Percentiles rank a stretch among this genome's conserved stretches.
Conservation (phyloP, 305 asterid species). For the Solanum hybrid region DNA sequence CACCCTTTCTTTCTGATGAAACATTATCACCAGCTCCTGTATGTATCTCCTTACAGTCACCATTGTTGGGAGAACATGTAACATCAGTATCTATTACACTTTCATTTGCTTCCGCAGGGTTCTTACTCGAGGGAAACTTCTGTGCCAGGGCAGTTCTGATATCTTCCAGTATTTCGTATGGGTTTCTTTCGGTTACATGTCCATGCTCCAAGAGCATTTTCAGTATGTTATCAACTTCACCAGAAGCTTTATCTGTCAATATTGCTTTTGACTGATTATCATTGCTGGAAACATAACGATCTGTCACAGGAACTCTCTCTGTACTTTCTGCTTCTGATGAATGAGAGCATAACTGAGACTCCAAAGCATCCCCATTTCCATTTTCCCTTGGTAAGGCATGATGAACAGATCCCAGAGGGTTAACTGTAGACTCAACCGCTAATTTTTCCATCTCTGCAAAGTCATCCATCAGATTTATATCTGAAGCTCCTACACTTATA, state of each 20-base stretch:
- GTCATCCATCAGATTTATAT: constrained; percentile 82
- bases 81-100: constrained; percentile 10
- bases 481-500: constrained; percentile 44
- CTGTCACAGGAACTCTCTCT: constrained; percentile 15
- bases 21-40: constrained; percentile 16
- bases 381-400: constrained; percentile 27
- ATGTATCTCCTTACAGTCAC: constrained; percentile 14
- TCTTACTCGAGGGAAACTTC: neutral
- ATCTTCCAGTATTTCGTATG: constrained; percentile 36
- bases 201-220: constrained; percentile 34
- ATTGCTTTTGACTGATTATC: constrained; percentile 9
- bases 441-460: constrained; percentile 88
- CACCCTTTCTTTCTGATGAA: constrained; percentile 19
- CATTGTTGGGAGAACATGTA: constrained; percentile 12
- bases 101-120: constrained; percentile 4
- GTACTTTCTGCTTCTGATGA: constrained; percentile 6
- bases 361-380: constrained; percentile 15
- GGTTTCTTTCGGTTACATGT: constrained; percentile 25
- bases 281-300: constrained; percentile 16
- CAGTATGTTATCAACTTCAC: constrained; percentile 25
- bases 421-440: constrained; percentile 39
- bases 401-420: constrained; percentile 24
- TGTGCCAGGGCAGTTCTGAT: constrained; percentile 32
- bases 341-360: constrained; percentile 17
- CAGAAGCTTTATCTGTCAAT: constrained; percentile 4